Base-by-base conservation (phyloP, 1,139 yeast species). In the Candida tetrigidarum region DNA sequence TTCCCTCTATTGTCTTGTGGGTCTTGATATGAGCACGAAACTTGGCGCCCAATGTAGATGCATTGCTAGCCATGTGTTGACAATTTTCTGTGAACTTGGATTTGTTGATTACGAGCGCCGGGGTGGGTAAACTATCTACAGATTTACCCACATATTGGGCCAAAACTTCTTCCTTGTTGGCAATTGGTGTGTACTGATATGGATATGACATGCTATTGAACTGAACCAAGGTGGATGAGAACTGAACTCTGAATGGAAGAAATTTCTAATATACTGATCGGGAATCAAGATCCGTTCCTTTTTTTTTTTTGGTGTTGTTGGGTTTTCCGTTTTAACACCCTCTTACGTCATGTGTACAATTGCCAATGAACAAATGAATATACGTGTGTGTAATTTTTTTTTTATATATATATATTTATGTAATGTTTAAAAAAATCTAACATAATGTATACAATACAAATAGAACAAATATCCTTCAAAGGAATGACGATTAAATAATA, bases 21-120 rank as follows among this genome's bases (percentile, higher is more conserved):
- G 95, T 87, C 63, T 87, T 87, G 22, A 87, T 81, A 58, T 86
- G 95, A 2, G 88, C 84, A 46, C 92, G 66, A 60, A 80, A 84
- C 15, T 59, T 65, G 5, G 67, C 75, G 45, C 52, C 50, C 35
- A 71, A 53, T 1, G 53, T 49, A 4, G 43, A 28, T 6, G 74
- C 71, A 46, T 61, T 66, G 2, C 42, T 48, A 16, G 69, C 62
- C 76, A 71, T 71, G 28, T 55, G 57, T 10, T 59, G 56, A 43
- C 69, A 52, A 42, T 71, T 71, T 18, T 27, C 40, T 14, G 45
- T 43, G 47, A 67, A 69, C 35, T 49, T 52, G 5, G 42, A 33
- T 28, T 56, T 45, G 46, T 71, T 64, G 27, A 71, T 60, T 3
- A 71, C 47, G 15, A 67, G 54, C 2, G 70, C 53, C 7, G 77